A percentile compares a stretch with the other conserved stretches of the same genome.
Conservation (phyloP, 2,329 filamentous ascomycete genomes). For the Orbilia oligospora region DNA sequence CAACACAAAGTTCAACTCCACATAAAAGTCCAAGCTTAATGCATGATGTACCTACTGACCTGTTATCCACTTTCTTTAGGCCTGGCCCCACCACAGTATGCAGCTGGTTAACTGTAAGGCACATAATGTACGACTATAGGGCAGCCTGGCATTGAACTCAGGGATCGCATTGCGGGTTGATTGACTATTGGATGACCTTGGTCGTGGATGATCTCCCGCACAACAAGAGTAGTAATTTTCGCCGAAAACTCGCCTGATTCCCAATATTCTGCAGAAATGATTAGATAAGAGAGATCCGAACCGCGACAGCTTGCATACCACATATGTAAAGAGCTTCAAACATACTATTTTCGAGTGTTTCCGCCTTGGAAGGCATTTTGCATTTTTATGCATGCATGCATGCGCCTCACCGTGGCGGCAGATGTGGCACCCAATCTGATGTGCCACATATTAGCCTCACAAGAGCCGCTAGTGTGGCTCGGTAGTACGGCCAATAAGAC, state of each 20-base stretch:
- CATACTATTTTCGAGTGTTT: constrained; percentile 46
- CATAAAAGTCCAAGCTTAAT: not conserved
- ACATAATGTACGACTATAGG: constrained; percentile 14
- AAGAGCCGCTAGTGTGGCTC: constrained; percentile 32
- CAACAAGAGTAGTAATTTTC: constrained; percentile 2
- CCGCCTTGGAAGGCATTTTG: constrained; percentile 59
- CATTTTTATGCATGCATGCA: constrained; percentile 37
- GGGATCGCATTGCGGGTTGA: constrained; percentile 8
- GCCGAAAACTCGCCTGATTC: constrained; percentile 9
- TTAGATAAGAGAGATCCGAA: constrained; percentile 60
- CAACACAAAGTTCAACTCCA: constrained; percentile 9
- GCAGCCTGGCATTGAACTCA: not conserved
- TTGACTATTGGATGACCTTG: not conserved
- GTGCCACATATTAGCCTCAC: constrained; percentile 39
- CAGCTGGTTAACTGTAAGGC: constrained; percentile 9
- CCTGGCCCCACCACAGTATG: not conserved
- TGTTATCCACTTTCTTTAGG: not conserved
- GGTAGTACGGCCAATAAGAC: constrained; percentile 28
- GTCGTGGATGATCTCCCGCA: not conserved
- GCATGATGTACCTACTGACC: constrained; percentile 8
- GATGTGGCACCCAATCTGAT: constrained; percentile 14
- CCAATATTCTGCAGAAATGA: constrained; percentile 5
- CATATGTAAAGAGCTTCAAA: constrained; percentile 26
- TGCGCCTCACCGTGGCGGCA: constrained; percentile 59
- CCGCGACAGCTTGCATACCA: constrained; percentile 36